These are phyloP conservation scores for Pelargonium cotyledonis DNA, from an alignment of 441 rosid species.

Conservation along the genomic window DNA sequence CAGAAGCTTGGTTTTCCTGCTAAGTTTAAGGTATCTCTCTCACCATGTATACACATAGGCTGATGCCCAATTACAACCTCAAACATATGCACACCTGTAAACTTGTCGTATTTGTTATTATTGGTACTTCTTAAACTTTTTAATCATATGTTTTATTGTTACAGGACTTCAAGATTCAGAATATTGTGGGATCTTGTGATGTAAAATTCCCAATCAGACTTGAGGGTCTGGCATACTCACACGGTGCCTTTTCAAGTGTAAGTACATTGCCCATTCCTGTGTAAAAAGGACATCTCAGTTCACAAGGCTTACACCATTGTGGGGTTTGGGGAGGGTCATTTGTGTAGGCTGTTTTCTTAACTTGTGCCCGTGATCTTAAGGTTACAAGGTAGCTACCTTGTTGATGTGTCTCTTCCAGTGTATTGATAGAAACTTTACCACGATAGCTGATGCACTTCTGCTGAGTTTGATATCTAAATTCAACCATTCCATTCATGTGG, in stretches of 20 bases:
- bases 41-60: too few species aligned
- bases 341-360: too few species aligned
- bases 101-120: not conserved
- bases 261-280: not conserved
- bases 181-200: conserved; percentile 78
- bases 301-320: too few species aligned
- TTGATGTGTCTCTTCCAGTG: too few species aligned
- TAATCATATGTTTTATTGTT: not conserved
- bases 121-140: not conserved
- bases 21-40: conserved; percentile 53
- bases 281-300: not conserved
- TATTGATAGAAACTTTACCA: too few species aligned
- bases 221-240: conserved; percentile 72
- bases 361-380: too few species aligned
- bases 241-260: conserved; percentile 71
- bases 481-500: too few species aligned
- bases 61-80: not conserved
- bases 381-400: too few species aligned
- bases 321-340: too few species aligned
- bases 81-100: not conserved
- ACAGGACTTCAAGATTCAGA: conserved; percentile 80
- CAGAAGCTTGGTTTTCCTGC: conserved; percentile 79
- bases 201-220: conserved; percentile 72
- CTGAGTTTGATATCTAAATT: too few species aligned
- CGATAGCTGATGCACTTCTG: too few species aligned